Conservation (phyloP, 2,329 filamentous ascomycete species). For the Colletotrichum endophyticum region DNA sequence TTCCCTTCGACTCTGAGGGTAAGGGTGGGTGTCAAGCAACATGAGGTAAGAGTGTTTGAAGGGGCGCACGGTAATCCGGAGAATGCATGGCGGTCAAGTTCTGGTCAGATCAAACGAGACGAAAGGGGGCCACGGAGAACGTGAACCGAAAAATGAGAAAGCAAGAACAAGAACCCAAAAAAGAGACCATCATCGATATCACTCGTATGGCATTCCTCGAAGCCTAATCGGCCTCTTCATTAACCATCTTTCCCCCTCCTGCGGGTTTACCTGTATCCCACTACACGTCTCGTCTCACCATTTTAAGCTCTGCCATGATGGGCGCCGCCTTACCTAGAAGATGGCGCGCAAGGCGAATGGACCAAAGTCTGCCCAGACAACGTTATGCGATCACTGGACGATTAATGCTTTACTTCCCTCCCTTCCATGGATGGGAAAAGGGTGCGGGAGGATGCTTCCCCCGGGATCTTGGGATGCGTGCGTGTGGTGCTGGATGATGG, state of each 20-base stretch:
- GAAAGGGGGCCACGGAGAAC: background rate
- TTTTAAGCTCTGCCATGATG: constrained; percentile 8
- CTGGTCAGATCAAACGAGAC: background rate
- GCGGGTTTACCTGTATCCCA: background rate
- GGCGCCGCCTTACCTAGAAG: background rate
- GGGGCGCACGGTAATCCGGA: background rate
- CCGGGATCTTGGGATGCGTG: background rate
- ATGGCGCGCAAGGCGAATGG: background rate
- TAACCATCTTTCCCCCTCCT: background rate
- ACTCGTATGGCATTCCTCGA: background rate
- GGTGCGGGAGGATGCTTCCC: background rate
- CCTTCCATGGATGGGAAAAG: background rate
- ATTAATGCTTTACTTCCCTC: background rate
- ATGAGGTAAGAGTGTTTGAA: background rate
- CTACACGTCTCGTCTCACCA: background rate
- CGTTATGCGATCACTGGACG: background rate
- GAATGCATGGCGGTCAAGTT: background rate
- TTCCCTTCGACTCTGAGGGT: background rate
- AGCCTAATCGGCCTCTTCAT: background rate
- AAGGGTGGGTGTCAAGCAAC: background rate
- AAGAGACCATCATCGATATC: background rate
- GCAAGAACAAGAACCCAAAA: background rate
- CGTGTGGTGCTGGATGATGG: background rate
- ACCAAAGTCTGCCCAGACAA: background rate
- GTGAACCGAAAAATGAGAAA: background rate